phyloP scores from a whole-genome alignment of 1,284 basidiomycete genomes.

The Grifola frondosa region DNA sequence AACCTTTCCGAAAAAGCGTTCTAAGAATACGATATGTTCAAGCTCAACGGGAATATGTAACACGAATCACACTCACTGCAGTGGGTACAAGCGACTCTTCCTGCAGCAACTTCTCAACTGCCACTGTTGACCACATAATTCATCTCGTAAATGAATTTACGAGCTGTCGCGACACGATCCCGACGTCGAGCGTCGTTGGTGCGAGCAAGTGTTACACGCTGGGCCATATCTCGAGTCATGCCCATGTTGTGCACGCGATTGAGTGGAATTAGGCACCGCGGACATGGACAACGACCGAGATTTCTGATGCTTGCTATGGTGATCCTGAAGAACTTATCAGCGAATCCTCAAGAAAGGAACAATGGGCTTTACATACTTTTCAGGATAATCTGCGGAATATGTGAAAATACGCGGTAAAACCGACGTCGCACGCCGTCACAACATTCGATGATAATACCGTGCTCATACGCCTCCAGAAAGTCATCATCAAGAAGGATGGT shows the following conservation, averaged over 20 bases:
- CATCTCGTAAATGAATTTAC: constrained; percentile 14
- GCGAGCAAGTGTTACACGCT: not conserved
- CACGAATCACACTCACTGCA: not conserved
- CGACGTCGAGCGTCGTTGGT: not conserved
- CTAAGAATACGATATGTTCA: constrained; percentile 1
- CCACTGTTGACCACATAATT: constrained; percentile 9
- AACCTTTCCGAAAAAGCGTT: constrained; percentile 10
- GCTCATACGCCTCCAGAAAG: constrained; percentile 25
- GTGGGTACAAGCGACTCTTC: constrained; percentile 10
- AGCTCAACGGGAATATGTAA: not conserved
- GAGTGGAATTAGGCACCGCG: constrained; percentile 27
- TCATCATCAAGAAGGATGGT: constrained; percentile 22
- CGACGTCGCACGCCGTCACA: constrained; percentile 16
- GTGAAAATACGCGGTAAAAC: constrained; percentile 21
- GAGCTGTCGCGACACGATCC: constrained; percentile 5
- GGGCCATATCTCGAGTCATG: constrained; percentile 1
- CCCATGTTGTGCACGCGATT: constrained; percentile 16
- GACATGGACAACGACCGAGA: constrained; percentile 28
- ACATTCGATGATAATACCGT: constrained; percentile 29
- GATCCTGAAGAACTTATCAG: constrained; percentile 12
- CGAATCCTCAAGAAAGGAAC: too few relatives aligned
- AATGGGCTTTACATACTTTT: constrained; percentile 15
- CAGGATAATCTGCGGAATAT: constrained; percentile 35
- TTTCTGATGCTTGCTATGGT: constrained; percentile 17
- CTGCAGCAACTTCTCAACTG: constrained; percentile 17